Conservation (phyloP, 768 basidiomycete species). For the Leucosporidium scottii region DNA sequence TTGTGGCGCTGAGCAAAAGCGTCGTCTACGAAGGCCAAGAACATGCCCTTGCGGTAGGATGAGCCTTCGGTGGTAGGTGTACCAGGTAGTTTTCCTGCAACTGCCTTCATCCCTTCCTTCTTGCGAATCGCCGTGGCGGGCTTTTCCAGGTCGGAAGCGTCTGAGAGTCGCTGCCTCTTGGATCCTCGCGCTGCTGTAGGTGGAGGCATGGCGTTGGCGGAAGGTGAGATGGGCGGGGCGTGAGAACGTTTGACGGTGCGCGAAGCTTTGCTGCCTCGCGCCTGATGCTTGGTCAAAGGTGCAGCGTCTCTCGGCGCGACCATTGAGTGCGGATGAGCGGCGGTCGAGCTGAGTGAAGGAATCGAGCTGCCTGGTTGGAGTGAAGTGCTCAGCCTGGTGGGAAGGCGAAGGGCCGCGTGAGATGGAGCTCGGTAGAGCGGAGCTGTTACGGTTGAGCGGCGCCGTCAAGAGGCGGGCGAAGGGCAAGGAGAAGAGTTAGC, state of each 20-base stretch:
- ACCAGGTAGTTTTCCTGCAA: not conserved
- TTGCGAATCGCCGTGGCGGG: not conserved
- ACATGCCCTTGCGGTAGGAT: conserved; percentile 53
- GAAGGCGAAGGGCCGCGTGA: too few species aligned
- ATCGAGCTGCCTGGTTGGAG: too few species aligned
- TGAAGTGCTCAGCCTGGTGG: too few species aligned
- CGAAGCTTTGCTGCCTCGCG: too few species aligned
- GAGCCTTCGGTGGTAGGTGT: not conserved
- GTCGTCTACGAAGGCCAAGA: conserved; percentile 71
- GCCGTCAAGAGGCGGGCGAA: too few species aligned
- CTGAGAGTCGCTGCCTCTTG: not conserved
- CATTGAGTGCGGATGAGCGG: too few species aligned
- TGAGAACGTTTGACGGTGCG: not conserved
- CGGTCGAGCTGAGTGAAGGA: too few species aligned
- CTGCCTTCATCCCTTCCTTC: not conserved
- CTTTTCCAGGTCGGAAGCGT: conserved; percentile 3
- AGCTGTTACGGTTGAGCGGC: too few species aligned
- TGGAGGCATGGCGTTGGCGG: not conserved
- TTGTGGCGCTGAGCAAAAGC: conserved; percentile 65
- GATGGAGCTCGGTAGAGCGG: too few species aligned
- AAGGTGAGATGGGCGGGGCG: not conserved
- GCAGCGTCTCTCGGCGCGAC: not conserved
- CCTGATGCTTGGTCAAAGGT: not conserved
- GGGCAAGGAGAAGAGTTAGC: too few species aligned
- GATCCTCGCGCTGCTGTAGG: not conserved